Evolutionary conservation across 345 rosid genomes (phyloP), one percentile per base, ranked within the genome.

Genomic region (Populus pruinosa): DNA sequence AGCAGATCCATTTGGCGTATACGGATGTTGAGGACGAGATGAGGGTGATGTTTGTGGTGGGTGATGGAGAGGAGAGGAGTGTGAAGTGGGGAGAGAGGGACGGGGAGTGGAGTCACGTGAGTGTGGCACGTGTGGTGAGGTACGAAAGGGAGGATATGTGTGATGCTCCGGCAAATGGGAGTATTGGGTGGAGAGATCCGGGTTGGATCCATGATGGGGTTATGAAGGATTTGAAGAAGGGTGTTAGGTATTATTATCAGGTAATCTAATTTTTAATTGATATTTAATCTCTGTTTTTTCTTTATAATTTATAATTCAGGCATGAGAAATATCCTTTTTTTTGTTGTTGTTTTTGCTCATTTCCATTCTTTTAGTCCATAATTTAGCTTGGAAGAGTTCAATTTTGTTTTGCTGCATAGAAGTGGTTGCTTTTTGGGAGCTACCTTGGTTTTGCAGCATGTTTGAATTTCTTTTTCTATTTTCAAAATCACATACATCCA

Each of bases 141-240:
- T 94, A 94, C 50, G 96, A 91, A 87, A 85, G 75, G 77, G 93
- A 90, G 64, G 87, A 91, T 56, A 83, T 94, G 97, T 93, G 98
- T 64, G 90, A 93, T 76, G 79, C 82, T n/a, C 98, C 98, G 2
- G 98, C 98, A 12, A 94, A 94, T 72, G 38, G 81, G 2, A 85
- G 90, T 2, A n/a, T 85, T 31, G 97, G 95, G 65, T 93, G 98
- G 97, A 91, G 98, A 77, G 98, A 94, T 87, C 97, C 98, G 8
- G 97, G 98, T 31, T 94, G 97, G 98, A 86, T 85, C 29, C 90
- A 91, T 66, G 92, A 91, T 64, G 91, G 79, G 0, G 89, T 95
- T 47, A 90, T 95, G 87, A 80, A 77, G 77, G 77, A 81, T 75
- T 71, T 95, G 78, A 89, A 91, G 83, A 81, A 70, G 38, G 98